Evolutionary conservation across 2,329 filamentous ascomycete genomes (phyloP), one percentile per base, ranked within the genome.

Genomic region (Calcarisporium arbuscula): DNA sequence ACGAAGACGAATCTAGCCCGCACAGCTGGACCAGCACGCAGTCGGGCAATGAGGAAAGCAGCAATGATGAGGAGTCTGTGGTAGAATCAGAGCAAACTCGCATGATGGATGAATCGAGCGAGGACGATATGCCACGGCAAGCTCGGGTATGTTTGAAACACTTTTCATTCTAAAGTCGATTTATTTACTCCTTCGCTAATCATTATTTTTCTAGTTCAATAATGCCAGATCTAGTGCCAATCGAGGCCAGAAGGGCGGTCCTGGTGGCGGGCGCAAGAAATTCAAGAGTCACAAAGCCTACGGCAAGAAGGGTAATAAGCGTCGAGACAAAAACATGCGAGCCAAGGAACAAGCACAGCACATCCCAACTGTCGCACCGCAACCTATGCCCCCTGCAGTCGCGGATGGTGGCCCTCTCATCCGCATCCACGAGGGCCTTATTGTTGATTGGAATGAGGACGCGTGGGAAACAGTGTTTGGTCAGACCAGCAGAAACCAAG

Each of bases 361-460:
- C 21, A 39, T 44, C 5, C 34, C 46, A 14, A 30, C 41, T 5
- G 47, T 60, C 23, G 51, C 61, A 34, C 53, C 57, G 17, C 56
- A 60, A 39, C 59, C 58, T 6, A 56, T 53, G 36, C 58, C 60
- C 15, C 57, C 58, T 7, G 59, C 60, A 18, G 51, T 61, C 19
- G 56, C 60, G 8, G 62, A 65, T 43, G 68, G 73, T 12, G 76
- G 75, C 4, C 77, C 82, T 1, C 64, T 94, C 26, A 73, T 96
- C 45, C 77, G 84, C 22, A 73, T 90, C 18, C 82, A 85, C 32
- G 92, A 98, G 58, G 85, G 77, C 17, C 78, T 98, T 30, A 68
- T 96, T 6, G 74, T 95, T 9, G 89, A 96, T 48, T 98, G 90
- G 89, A 75, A 68, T 28, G 65, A 77, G 7, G 69, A 81, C 7